Conservation (phyloP, 106 monocot genomes). For the Platanthera zijinensis region DNA sequence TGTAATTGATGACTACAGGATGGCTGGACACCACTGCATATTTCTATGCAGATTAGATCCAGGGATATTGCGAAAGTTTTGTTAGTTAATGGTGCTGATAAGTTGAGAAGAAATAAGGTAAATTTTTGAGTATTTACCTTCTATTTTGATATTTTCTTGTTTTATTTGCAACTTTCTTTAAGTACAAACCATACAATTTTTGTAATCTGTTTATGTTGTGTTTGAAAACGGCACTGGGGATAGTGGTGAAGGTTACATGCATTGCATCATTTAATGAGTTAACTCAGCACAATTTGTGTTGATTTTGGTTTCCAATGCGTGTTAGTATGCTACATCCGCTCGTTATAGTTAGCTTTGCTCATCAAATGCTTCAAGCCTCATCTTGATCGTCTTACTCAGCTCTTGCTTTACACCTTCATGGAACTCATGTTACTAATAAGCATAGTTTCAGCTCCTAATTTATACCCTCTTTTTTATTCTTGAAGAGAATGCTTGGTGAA, state of each 20-base stretch:
- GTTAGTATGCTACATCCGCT: background rate
- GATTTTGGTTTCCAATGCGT: background rate
- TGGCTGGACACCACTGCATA: slow-evolving; percentile 91
- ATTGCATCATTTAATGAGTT: too few species aligned
- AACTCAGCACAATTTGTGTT: background rate
- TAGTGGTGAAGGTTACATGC: too few species aligned
- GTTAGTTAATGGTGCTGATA: slow-evolving; percentile 84
- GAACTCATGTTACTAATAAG: background rate
- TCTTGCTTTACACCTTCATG: background rate
- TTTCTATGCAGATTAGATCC: slow-evolving; percentile 81
- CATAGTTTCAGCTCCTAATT: background rate
- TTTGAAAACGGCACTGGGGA: too few species aligned
- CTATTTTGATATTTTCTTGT: background rate
- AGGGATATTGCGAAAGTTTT: slow-evolving; percentile 86
- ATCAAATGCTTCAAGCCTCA: background rate
- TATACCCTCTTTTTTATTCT: background rate
- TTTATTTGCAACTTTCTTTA: background rate
- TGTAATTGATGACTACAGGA: slow-evolving; percentile 38
- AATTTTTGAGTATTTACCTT: background rate
- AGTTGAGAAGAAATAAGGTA: slow-evolving; percentile 84
- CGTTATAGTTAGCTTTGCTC: background rate
- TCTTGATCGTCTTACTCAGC: background rate
- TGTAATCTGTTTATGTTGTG: background rate
- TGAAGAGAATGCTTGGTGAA: background rate
- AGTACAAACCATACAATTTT: background rate